phyloP scores from a whole-genome alignment of 768 basidiomycete species.

The Tephrocybe sp. region DNA sequence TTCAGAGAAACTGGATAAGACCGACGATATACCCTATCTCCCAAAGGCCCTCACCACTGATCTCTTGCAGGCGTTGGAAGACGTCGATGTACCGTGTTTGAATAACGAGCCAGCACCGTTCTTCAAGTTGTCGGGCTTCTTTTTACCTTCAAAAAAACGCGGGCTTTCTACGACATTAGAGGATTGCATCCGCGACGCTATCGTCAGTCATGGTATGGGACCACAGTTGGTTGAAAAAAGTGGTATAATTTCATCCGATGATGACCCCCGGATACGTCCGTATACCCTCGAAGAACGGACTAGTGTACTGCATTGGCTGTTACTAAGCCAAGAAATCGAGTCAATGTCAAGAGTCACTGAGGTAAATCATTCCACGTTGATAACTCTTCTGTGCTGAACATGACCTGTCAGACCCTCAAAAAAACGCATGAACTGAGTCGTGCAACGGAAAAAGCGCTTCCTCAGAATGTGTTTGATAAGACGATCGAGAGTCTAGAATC shows the following conservation, averaged over 20 bases:
- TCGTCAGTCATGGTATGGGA: constrained; percentile 15
- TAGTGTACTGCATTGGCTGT: constrained; percentile 34
- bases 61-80: constrained; percentile 6
- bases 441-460: background rate
- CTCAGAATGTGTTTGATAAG: constrained; percentile 9
- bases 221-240: constrained; percentile 18
- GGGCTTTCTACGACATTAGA: background rate
- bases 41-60: constrained; percentile 5
- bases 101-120: constrained; percentile 6
- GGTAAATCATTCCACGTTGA: constrained; percentile 1
- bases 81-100: constrained; percentile 2
- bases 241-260: constrained; percentile 26
- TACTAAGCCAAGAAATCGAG: constrained; percentile 28
- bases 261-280: constrained; percentile 40
- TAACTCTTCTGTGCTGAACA: background rate
- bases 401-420: constrained; percentile 6
- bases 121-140: constrained; percentile 9
- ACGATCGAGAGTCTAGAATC: constrained; percentile 19
- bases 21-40: constrained; percentile 2
- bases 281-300: constrained; percentile 35
- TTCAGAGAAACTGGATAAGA: constrained; percentile 10
- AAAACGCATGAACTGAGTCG: background rate
- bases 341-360: constrained; percentile 8
- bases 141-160: constrained; percentile 3
- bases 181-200: constrained; percentile 11